phyloP scores from a whole-genome alignment of 495 filamentous ascomycete species.

The Melanomma pulvis-pyrius region DNA sequence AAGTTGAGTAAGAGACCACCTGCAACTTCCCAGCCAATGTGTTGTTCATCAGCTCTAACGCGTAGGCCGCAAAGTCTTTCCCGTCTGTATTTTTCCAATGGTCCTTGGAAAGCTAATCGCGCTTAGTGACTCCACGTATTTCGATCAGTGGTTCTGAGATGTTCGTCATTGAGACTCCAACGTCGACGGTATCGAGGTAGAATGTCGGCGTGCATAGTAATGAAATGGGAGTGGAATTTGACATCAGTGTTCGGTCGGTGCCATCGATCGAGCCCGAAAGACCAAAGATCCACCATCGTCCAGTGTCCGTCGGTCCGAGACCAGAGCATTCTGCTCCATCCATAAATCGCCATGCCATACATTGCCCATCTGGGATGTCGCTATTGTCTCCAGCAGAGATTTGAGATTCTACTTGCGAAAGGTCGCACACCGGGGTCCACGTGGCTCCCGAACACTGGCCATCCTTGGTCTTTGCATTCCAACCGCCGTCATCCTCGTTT shows the following conservation, averaged over 20 bases:
- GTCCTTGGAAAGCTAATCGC: not conserved
- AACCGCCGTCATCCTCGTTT: not conserved
- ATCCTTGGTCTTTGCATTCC: not conserved
- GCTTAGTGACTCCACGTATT: not conserved
- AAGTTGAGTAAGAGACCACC: not conserved
- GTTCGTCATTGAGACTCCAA: too few species aligned
- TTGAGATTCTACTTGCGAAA: not conserved
- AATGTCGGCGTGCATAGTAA: not conserved
- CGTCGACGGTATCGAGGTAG: not conserved
- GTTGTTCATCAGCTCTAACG: not conserved
- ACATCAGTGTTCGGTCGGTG: not conserved
- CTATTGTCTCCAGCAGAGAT: too few species aligned
- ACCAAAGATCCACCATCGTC: conserved; percentile 2
- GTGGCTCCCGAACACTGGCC: not conserved
- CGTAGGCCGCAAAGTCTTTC: not conserved
- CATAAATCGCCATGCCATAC: not conserved
- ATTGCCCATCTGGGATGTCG: not conserved
- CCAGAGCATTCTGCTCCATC: not conserved
- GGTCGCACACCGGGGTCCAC: not conserved
- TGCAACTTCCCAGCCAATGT: not conserved
- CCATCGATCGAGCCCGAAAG: not conserved
- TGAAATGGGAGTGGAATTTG: not conserved
- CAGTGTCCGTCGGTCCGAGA: not conserved
- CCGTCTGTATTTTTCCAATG: not conserved
- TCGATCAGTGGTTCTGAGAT: not conserved